Percentiles rank a stretch among this genome's conserved stretches.
Conservation (phyloP, 2,329 filamentous ascomycete species). For the Bipolaris sorokiniana region DNA sequence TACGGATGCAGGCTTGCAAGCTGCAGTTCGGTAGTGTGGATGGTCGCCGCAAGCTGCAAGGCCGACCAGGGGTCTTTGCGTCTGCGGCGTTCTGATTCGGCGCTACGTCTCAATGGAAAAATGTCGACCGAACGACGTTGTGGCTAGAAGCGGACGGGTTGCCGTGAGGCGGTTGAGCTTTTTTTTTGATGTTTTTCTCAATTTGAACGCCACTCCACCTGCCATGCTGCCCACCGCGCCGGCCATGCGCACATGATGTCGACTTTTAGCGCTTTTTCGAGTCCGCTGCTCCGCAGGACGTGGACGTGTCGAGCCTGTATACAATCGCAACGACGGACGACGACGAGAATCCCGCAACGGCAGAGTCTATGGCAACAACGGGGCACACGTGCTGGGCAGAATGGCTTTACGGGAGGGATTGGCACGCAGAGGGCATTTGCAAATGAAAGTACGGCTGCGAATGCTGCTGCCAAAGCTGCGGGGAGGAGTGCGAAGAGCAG, state of each 20-base stretch:
- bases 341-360: slow-evolving; percentile 17
- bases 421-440: slow-evolving; percentile 18
- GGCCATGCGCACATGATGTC: slow-evolving; percentile 37
- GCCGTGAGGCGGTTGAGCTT: slow-evolving; percentile 5
- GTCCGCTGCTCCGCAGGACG: slow-evolving; percentile 36
- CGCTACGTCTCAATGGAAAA: slow-evolving; percentile 22
- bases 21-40: slow-evolving; percentile 15
- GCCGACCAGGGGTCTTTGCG: slow-evolving; percentile 13
- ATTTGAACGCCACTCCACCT: slow-evolving; percentile 1
- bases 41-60: slow-evolving; percentile 6
- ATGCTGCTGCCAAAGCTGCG: slow-evolving; percentile 10
- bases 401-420: slow-evolving; percentile 5
- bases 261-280: slow-evolving; percentile 28
- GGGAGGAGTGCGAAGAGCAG: slow-evolving; percentile 20
- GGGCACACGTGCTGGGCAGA: slow-evolving; percentile 11
- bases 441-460: slow-evolving; percentile 7
- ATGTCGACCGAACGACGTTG: slow-evolving; percentile 24
- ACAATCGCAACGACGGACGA: slow-evolving; percentile 30
- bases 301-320: slow-evolving; percentile 49
- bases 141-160: slow-evolving; percentile 13
- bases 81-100: slow-evolving; percentile 16
- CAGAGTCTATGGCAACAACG: slow-evolving; percentile 27
- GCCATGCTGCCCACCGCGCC: slow-evolving; percentile 8
- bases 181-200: slow-evolving; percentile 5
- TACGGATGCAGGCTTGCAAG: not conserved